A percentile compares a stretch with the other conserved stretches of the same genome.
phyloP scores from a whole-genome alignment of 805 yeast species.

The Saccharomyces kudriavzevii region DNA sequence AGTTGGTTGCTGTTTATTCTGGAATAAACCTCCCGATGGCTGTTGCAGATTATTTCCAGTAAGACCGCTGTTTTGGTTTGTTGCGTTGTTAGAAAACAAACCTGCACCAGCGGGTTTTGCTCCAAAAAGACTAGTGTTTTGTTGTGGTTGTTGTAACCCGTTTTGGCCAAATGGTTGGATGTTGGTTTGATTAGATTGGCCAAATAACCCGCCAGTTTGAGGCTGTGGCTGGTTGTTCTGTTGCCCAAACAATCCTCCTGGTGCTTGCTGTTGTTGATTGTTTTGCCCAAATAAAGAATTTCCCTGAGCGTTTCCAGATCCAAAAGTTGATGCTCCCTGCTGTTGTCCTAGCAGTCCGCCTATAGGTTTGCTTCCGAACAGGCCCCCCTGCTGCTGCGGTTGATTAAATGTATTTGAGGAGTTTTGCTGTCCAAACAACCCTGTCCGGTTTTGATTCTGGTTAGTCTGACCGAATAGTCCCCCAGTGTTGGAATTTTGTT shows the following conservation, averaged over 20 bases:
- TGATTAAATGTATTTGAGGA: slow-evolving; percentile 4
- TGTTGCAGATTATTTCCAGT: slow-evolving; percentile 16
- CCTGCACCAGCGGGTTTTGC: slow-evolving; percentile 25
- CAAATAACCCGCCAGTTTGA: slow-evolving; percentile 28
- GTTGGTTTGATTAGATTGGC: slow-evolving; percentile 11
- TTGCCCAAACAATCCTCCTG: slow-evolving; percentile 36
- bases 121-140: slow-evolving; percentile 36
- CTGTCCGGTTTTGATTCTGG: not conserved
- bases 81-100: slow-evolving; percentile 29
- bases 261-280: slow-evolving; percentile 12
- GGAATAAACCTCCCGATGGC: slow-evolving; percentile 1
- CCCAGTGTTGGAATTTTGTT: slow-evolving; percentile 15
- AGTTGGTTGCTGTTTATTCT: slow-evolving; percentile 7
- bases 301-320: slow-evolving; percentile 5
- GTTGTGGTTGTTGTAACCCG: slow-evolving; percentile 17
- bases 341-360: slow-evolving; percentile 32
- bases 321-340: slow-evolving; percentile 7
- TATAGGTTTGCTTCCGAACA: slow-evolving; percentile 36
- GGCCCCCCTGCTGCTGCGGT: slow-evolving; percentile 19
- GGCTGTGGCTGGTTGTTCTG: slow-evolving; percentile 15
- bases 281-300: slow-evolving; percentile 30
- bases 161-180: slow-evolving; percentile 30
- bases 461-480: slow-evolving; percentile 27
- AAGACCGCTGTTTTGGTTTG: slow-evolving; percentile 22
- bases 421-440: not conserved